A percentile compares a stretch with the other conserved stretches of the same genome.
These are phyloP conservation scores for Lepraria neglecta DNA, from an alignment of 495 filamentous ascomycete species.

Conservation along the genomic window DNA sequence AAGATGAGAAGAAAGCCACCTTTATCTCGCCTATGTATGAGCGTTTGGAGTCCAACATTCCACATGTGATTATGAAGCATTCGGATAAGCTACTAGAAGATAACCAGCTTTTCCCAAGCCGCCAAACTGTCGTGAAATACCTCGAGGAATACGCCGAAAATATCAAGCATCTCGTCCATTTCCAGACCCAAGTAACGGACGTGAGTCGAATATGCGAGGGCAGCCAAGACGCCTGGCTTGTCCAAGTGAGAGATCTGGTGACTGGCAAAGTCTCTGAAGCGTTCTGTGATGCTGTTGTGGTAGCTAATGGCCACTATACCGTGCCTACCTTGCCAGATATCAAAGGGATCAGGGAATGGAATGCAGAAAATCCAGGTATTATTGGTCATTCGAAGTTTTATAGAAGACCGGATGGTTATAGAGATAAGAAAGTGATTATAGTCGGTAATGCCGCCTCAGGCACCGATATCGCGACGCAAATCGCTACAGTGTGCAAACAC, in stretches of 20 bases:
- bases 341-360: slow-evolving; percentile 50
- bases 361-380: slow-evolving; percentile 51
- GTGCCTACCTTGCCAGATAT: slow-evolving; percentile 65
- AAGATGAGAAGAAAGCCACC: slow-evolving; percentile 27
- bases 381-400: slow-evolving; percentile 83
- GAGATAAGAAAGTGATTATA: slow-evolving; percentile 60
- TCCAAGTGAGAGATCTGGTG: slow-evolving; percentile 45
- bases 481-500: slow-evolving; percentile 46
- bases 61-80: slow-evolving; percentile 72
- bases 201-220: slow-evolving; percentile 33
- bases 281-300: slow-evolving; percentile 66
- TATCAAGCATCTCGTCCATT: slow-evolving; percentile 48
- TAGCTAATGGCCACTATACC: slow-evolving; percentile 77
- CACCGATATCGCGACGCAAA: slow-evolving; percentile 72
- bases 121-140: slow-evolving; percentile 63
- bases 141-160: slow-evolving; percentile 65
- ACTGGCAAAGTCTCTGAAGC: slow-evolving; percentile 35
- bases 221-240: slow-evolving; percentile 40
- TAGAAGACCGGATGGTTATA: slow-evolving; percentile 53
- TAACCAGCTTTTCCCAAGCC: slow-evolving; percentile 64
- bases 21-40: slow-evolving; percentile 77
- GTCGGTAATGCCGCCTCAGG: slow-evolving; percentile 77
- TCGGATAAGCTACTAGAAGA: slow-evolving; percentile 60
- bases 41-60: slow-evolving; percentile 77
- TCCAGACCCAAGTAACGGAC: slow-evolving; percentile 53